These are phyloP conservation scores for Dactylonectria macrodidyma DNA, from an alignment of 2,329 filamentous ascomycete species.

Conservation along the genomic window DNA sequence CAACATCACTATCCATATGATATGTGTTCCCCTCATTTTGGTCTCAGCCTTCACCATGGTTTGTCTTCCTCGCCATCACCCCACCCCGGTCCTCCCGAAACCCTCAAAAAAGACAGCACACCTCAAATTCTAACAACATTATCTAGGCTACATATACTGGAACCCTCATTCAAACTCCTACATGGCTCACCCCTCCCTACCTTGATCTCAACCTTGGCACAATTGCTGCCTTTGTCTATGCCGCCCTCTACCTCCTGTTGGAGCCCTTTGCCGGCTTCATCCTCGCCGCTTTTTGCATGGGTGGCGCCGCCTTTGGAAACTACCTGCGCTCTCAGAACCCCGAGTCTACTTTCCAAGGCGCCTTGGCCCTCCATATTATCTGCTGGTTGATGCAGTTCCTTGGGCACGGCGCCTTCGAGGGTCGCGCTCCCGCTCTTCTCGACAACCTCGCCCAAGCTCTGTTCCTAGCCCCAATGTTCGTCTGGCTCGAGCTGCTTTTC, in stretches of 20 bases:
- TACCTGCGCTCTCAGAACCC: constrained; percentile 75
- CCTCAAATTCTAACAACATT: constrained; percentile 25
- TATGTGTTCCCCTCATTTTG: constrained; percentile 83
- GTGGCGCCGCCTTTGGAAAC: constrained; percentile 81
- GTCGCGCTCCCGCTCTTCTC: constrained; percentile 87
- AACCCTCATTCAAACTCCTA: constrained; percentile 74
- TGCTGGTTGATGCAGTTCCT: constrained; percentile 93
- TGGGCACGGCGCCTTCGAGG: constrained; percentile 91
- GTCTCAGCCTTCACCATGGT: constrained; percentile 81
- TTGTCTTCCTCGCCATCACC: constrained; percentile 52
- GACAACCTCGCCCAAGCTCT: constrained; percentile 94
- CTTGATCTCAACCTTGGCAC: constrained; percentile 77
- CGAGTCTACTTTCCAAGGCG: constrained; percentile 66
- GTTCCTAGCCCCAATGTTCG: constrained; percentile 94
- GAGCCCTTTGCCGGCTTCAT: constrained; percentile 92
- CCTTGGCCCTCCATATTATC: constrained; percentile 77
- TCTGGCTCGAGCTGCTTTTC: constrained; percentile 96
- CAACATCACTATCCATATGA: constrained; percentile 85
- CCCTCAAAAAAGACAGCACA: constrained; percentile 10
- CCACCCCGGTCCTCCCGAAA: constrained; percentile 14
- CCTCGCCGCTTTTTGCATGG: constrained; percentile 83
- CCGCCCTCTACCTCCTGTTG: constrained; percentile 88
- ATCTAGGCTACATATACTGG: constrained; percentile 73
- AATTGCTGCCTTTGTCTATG: constrained; percentile 77
- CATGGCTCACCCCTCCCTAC: constrained; percentile 77